phyloP scores from a whole-genome alignment of 2,329 filamentous ascomycete species.

The Colletotrichum incanum region DNA sequence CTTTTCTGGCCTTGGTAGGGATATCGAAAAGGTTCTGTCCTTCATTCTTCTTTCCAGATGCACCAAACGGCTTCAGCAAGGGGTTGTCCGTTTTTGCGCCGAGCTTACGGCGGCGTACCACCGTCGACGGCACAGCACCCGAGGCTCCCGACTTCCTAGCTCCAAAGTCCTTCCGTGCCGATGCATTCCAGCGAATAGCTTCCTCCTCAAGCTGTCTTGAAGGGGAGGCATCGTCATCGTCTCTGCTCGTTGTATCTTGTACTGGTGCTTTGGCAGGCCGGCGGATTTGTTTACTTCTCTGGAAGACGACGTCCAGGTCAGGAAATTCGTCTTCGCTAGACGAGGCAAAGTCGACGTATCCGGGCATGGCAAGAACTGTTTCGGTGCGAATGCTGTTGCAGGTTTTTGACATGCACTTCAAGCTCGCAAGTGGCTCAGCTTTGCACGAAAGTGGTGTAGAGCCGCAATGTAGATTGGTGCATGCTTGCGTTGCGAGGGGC shows the following conservation, averaged over 20 bases:
- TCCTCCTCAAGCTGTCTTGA: conserved; percentile 8
- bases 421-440: background rate
- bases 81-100: conserved; percentile 29
- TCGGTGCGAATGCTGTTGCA: background rate
- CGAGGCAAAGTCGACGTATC: conserved; percentile 47
- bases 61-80: conserved; percentile 16
- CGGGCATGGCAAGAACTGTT: conserved; percentile 24
- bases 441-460: conserved; percentile 9
- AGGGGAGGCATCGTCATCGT: background rate
- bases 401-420: background rate
- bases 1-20: background rate
- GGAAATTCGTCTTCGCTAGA: conserved; percentile 62
- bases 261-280: conserved; percentile 7
- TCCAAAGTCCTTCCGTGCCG: background rate
- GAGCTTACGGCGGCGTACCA: conserved; percentile 37
- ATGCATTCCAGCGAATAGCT: background rate
- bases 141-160: background rate
- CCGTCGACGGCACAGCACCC: background rate
- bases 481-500: conserved; percentile 37
- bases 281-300: conserved; percentile 30
- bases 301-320: conserved; percentile 53
- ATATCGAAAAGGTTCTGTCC: conserved; percentile 6
- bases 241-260: conserved; percentile 23
- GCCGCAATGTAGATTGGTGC: conserved; percentile 8
- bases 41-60: conserved; percentile 1